Base-by-base conservation (phyloP, 2,329 filamentous ascomycete species). In the Stemphylium vesicarium region DNA sequence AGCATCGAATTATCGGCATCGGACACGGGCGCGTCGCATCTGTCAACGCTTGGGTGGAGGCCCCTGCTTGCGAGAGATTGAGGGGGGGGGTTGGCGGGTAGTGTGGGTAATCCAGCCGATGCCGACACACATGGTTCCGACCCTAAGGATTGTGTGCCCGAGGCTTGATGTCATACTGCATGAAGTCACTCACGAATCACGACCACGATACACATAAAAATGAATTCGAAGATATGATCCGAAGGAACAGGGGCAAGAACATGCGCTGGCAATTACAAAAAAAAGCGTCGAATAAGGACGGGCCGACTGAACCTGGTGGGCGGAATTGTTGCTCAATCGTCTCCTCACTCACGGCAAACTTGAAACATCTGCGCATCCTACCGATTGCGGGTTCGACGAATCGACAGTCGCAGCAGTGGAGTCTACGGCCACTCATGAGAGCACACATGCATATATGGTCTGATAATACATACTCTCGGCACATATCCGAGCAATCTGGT, bases 91-190 rank as follows among this genome's bases (percentile, higher is more conserved):
- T 36, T 59, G 55, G 61, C 60, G 45, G 60, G 60, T 58, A 66
- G 49, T 45, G 54, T 44, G 50, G 44, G 44, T 52, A 52, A 24
- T 22, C 29, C 61, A 59, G 60, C 63, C 62, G 63, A 58, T 20
- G 53, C 40, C 50, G 53, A 60, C 40, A 49, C 37, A 49, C 33
- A 43, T 43, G 43, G 33, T 18, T 57, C 44, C 46, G 45, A 43
- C 40, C 35, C 43, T 44, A 48, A 42, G 42, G 15, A 37, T 18
- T 52, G 49, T 53, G 41, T 15, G 44, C 40, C 33, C 52, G 52
- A 57, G 26, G 31, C 44, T 52, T 66, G 63, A 68, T 62, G 64
- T 69, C 64, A 67, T 59, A 29, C 35, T 57, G 57, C 63, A 59
- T 50, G 4, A 50, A 5, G 12, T 12, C 12, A 12, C 20, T 49